Percentiles rank a stretch among this genome's conserved stretches.
These are phyloP conservation scores for Helicocarpus griseus DNA, from an alignment of 2,329 filamentous ascomycete species.

Conservation along the genomic window DNA sequence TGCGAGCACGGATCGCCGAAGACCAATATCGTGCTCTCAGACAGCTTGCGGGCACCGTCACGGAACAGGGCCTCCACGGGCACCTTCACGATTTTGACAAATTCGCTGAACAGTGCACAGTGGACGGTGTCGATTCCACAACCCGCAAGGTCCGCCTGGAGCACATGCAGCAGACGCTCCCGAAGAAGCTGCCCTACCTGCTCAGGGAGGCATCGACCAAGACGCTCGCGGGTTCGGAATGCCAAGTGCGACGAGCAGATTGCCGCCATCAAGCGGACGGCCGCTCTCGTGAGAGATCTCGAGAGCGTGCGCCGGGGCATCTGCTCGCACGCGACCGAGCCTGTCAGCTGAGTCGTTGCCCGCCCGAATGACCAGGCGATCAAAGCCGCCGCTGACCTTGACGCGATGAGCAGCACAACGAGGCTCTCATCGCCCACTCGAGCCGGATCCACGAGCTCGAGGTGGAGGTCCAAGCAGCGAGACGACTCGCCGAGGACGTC, in stretches of 20 bases:
- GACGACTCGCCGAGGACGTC: background rate
- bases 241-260: background rate
- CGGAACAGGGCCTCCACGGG: background rate
- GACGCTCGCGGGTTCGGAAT: background rate
- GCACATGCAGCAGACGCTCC: background rate
- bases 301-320: background rate
- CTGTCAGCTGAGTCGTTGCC: background rate
- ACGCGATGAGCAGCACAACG: conserved; percentile 1
- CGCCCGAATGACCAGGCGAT: background rate
- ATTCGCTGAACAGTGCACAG: background rate
- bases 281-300: conserved; percentile 1
- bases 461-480: background rate
- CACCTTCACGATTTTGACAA: background rate
- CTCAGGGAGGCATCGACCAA: background rate
- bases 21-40: background rate
- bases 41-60: background rate
- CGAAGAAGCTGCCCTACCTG: background rate
- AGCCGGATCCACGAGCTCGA: background rate
- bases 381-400: background rate
- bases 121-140: background rate
- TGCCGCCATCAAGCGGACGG: background rate
- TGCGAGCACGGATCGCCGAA: background rate
- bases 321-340: background rate
- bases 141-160: background rate
- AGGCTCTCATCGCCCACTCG: background rate